Percentiles rank a stretch among this genome's conserved stretches.
These are phyloP conservation scores for Schwanniomyces sp. DNA, from an alignment of 805 yeast genomes.

Conservation along the genomic window DNA sequence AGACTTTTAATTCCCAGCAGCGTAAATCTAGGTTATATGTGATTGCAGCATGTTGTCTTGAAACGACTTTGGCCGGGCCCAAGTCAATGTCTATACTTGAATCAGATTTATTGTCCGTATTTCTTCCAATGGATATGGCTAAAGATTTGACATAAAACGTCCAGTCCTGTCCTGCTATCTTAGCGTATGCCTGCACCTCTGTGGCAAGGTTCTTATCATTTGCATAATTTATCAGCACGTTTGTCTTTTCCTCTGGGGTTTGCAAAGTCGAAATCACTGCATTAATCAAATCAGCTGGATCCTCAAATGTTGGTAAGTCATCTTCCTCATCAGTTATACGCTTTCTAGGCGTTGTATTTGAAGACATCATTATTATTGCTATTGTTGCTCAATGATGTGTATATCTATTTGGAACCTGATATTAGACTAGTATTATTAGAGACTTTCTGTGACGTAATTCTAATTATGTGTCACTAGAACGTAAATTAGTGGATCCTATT, in stretches of 20 bases:
- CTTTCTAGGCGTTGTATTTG: slow-evolving; percentile 30
- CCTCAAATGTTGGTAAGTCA: slow-evolving; percentile 47
- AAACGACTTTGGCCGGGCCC: slow-evolving; percentile 97
- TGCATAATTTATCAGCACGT: slow-evolving; percentile 69
- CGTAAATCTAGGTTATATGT: slow-evolving; percentile 72
- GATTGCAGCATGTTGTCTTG: slow-evolving; percentile 85
- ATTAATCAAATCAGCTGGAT: slow-evolving; percentile 65
- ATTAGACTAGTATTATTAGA: neutral
- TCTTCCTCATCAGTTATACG: slow-evolving; percentile 21
- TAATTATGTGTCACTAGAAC: neutral
- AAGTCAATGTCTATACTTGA: slow-evolving; percentile 74
- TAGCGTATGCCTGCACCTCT: slow-evolving; percentile 97
- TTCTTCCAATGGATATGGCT: slow-evolving; percentile 81
- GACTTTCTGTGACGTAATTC: neutral
- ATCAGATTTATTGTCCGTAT: slow-evolving; percentile 45
- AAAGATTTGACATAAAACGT: slow-evolving; percentile 86
- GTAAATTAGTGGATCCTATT: neutral
- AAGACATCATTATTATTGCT: slow-evolving; percentile 17
- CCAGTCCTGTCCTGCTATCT: slow-evolving; percentile 91
- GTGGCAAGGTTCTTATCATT: slow-evolving; percentile 68
- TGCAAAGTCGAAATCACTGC: slow-evolving; percentile 70
- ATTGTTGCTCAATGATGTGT: neutral
- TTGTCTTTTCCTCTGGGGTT: slow-evolving; percentile 70
- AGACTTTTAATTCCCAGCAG: slow-evolving; percentile 80
- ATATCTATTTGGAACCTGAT: neutral